Base-by-base conservation (phyloP, 768 basidiomycete species). In the Astraeus odoratus region DNA sequence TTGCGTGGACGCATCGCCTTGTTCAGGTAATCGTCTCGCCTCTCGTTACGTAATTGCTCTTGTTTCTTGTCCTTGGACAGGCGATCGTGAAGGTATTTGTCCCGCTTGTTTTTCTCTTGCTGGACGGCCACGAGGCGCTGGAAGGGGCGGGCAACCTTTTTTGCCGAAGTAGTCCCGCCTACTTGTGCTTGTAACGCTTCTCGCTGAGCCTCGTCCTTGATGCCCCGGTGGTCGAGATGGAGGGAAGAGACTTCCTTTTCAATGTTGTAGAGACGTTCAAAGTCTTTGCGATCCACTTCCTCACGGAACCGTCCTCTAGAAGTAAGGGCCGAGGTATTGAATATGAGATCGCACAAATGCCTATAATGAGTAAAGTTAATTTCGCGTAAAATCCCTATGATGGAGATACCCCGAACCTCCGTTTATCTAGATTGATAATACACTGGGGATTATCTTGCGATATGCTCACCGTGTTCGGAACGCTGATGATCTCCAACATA, bases 71-170 rank as follows among this genome's bases (percentile, higher is more conserved):
- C 88, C 57, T 80, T 82, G 55, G 78, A 75, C 10, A 90, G 67
- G 3, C 83, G 77, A 26, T 79, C 74, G 18, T 83, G 81, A 44
- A 86, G 58, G 50, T 76, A 71, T 52, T 74, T 78, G 65, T 93
- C 89, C 23, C 89, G 76, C 37, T 85, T 80, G 61, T 76, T 80
- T 70, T 92, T 93, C 59, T 93, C 90, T 46, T 83, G 74, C 61
- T 93, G 89, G 18, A 71, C 55, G 2, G 71, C 50, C 18, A 89
- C 74, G 3, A 83, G 68, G 22, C 67, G 71, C 48, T 81, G 76
- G 70, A 93, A 91, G 0, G 76, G 86, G 5, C 81, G 77, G 8
- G 72, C 65, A 12, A 67, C 55, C 51, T 78, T 81, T 55, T 76
- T 81, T 0, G 70, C 67, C 0, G 81, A 72, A 3, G 73, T 59